phyloP scores from a whole-genome alignment of 352 stramenopile species.

The Thalassiosira exigua region DNA sequence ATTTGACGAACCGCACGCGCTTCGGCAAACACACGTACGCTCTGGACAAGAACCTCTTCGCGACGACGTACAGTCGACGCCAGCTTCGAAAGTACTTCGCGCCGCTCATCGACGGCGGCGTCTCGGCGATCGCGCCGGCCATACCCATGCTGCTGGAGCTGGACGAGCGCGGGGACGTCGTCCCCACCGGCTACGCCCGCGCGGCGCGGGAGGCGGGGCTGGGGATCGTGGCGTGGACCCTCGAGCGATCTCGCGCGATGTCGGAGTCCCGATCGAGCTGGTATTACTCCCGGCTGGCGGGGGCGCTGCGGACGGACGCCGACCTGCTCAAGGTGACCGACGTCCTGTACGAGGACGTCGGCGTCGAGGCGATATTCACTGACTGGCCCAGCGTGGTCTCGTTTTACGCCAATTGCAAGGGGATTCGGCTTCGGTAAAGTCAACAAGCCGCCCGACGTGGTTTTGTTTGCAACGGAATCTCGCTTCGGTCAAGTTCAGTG shows the following conservation, averaged over 20 bases:
- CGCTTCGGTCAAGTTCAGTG: no score
- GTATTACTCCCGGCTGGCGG: slow-evolving; percentile 11
- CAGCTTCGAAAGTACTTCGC: slow-evolving; percentile 38
- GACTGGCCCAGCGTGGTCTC: slow-evolving; percentile 60
- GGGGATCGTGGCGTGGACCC: slow-evolving; percentile 67
- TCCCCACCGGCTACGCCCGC: slow-evolving; percentile 41
- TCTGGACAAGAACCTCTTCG: slow-evolving; percentile 32
- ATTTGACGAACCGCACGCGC: slow-evolving; percentile 20
- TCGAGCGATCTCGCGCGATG: slow-evolving; percentile 40
- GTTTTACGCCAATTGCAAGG: slow-evolving; percentile 64
- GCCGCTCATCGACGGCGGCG: slow-evolving; percentile 42
- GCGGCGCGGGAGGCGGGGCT: slow-evolving; percentile 49
- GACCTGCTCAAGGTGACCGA: slow-evolving; percentile 60
- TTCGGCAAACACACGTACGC: slow-evolving; percentile 45
- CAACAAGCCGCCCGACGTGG: no score
- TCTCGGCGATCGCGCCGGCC: slow-evolving; percentile 51
- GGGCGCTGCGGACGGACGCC: slow-evolving; percentile 18
- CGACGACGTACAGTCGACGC: neutral
- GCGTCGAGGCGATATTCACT: slow-evolving; percentile 55
- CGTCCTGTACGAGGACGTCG: slow-evolving; percentile 57
- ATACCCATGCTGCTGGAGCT: slow-evolving; percentile 53
- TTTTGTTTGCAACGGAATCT: no score
- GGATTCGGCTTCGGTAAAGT: slow-evolving; percentile 16
- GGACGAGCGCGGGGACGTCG: slow-evolving; percentile 18
- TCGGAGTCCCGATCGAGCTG: neutral